These are phyloP conservation scores for Claviceps monticola DNA, from an alignment of 2,329 filamentous ascomycete species.

Conservation along the genomic window DNA sequence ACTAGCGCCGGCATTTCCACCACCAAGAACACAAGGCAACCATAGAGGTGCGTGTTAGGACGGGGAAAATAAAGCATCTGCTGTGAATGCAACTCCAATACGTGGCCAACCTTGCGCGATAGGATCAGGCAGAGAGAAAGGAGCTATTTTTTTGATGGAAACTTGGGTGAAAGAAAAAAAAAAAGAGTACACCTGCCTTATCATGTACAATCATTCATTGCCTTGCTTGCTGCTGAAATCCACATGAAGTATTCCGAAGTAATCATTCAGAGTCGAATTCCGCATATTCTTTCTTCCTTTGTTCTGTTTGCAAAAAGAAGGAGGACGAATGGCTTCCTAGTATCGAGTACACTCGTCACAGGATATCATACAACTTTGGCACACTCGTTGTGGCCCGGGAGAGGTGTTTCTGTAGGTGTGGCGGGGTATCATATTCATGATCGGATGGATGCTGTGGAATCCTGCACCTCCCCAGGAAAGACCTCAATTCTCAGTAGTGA, in stretches of 20 bases:
- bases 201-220: not conserved
- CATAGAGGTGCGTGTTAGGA: not conserved
- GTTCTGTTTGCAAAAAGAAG: not conserved
- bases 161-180: not conserved
- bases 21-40: not conserved
- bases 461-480: conserved; percentile 11
- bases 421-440: not conserved
- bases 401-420: not conserved
- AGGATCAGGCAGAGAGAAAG: not conserved
- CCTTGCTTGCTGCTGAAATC: not conserved
- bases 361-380: conserved; percentile 1
- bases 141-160: too few relatives aligned
- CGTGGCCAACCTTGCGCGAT: not conserved
- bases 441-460: not conserved
- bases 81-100: not conserved
- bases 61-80: not conserved
- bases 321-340: not conserved
- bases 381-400: not conserved
- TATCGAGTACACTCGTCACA: not conserved
- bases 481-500: conserved; percentile 23
- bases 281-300: not conserved
- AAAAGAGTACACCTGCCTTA: not conserved
- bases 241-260: not conserved
- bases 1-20: not conserved
- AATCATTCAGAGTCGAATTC: not conserved